These are phyloP conservation scores for Stagonosporopsis tanaceti DNA, from an alignment of 2,329 filamentous ascomycete species.

Conservation along the genomic window DNA sequence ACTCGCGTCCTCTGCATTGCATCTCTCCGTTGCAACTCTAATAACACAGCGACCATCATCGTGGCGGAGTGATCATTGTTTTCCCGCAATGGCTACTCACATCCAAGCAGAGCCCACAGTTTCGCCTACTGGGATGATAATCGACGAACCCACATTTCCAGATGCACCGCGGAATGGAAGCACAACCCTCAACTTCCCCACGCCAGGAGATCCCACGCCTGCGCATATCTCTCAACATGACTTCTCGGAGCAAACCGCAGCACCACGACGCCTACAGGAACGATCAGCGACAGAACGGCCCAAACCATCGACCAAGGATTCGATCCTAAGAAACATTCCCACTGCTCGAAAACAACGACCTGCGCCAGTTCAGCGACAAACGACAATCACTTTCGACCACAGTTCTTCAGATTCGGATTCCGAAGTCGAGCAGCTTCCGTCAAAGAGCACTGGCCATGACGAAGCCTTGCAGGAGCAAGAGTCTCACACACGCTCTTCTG, in stretches of 20 bases:
- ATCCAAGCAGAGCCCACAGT: background rate
- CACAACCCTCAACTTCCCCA: conserved; percentile 13
- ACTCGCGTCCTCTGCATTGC: background rate
- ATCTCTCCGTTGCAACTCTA: background rate
- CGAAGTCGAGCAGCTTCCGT: conserved; percentile 32
- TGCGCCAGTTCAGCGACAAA: conserved; percentile 25
- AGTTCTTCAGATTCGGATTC: conserved; percentile 28
- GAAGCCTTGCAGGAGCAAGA: conserved; percentile 17
- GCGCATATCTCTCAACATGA: conserved; percentile 15
- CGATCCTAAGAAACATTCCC: conserved; percentile 31
- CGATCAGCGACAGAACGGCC: conserved; percentile 44
- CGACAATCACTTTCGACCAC: conserved; percentile 44
- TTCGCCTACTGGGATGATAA: conserved; percentile 18
- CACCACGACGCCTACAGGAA: conserved; percentile 33
- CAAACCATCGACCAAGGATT: conserved; percentile 31
- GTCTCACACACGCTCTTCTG: conserved; percentile 5
- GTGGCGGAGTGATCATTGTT: background rate
- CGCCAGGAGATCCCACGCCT: conserved; percentile 5
- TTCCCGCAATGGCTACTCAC: conserved; percentile 5
- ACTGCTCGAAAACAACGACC: conserved; percentile 21
- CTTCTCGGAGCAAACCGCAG: conserved; percentile 1
- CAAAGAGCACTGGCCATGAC: conserved; percentile 28
- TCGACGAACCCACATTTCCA: conserved; percentile 19
- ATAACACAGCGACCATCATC: conserved; percentile 2
- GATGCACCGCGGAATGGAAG: background rate